A percentile compares a stretch with the other conserved stretches of the same genome.
Conservation (phyloP, 176 grass and related monocot genomes). For the Bothriochloa decipiens region DNA sequence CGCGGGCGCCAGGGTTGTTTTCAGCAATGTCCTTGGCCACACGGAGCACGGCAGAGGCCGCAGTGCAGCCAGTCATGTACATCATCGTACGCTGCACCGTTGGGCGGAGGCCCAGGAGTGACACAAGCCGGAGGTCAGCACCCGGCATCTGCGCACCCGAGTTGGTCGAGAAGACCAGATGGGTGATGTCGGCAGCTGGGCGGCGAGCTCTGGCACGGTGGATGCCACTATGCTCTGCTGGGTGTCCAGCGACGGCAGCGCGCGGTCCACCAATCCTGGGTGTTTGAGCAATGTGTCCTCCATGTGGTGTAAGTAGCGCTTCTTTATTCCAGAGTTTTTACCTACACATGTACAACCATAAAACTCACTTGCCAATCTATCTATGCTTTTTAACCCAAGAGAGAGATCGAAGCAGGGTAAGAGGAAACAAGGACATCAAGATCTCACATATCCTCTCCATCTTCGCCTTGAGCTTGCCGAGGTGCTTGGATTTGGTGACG, state of each 20-base stretch:
- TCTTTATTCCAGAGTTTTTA: neutral
- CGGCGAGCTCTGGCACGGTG: constrained; percentile 42
- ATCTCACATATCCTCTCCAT: constrained; percentile 59
- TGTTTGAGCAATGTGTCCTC: neutral
- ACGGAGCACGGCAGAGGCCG: too few species aligned
- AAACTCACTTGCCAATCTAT: too few species aligned
- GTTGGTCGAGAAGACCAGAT: constrained; percentile 44
- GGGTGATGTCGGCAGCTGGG: constrained; percentile 43
- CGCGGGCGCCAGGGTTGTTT: too few species aligned
- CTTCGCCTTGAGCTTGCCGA: constrained; percentile 59
- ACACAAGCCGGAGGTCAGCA: constrained; percentile 35
- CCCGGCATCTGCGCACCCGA: constrained; percentile 40
- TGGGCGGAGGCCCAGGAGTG: constrained; percentile 26
- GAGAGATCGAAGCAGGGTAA: neutral
- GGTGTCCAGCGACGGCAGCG: constrained; percentile 40
- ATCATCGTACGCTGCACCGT: too few species aligned
- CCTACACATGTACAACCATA: neutral
- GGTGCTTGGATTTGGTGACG: constrained; percentile 63
- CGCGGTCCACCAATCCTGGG: constrained; percentile 16
- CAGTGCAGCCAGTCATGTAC: too few species aligned
- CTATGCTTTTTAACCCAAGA: too few species aligned
- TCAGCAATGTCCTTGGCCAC: too few species aligned
- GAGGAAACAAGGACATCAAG: too few species aligned
- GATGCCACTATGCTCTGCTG: neutral
- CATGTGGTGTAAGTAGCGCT: neutral